A percentile compares a stretch with the other conserved stretches of the same genome.
Conservation (phyloP, 176 grass and related monocot species). For the Otatea glauca region DNA sequence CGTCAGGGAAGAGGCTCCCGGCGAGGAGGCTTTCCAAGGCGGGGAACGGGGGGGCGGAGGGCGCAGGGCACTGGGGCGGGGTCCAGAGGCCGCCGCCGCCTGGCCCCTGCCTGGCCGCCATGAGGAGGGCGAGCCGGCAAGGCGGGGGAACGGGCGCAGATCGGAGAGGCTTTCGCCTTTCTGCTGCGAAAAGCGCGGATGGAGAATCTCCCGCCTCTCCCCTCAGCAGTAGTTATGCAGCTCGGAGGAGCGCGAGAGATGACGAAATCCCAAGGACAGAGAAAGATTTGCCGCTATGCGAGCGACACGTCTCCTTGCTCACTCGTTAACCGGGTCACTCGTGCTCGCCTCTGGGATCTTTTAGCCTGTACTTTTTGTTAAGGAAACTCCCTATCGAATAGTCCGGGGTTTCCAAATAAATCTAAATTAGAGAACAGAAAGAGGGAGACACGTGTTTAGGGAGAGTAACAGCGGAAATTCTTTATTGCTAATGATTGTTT, state of each 20-base stretch:
- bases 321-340: no score
- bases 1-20: not conserved
- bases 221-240: not conserved
- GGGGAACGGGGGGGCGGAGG: slow-evolving; percentile 2
- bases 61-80: not conserved
- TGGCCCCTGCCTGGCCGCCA: slow-evolving; percentile 23
- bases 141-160: not conserved
- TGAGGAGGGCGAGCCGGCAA: not conserved
- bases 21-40: slow-evolving; percentile 27
- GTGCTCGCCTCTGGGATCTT: no score
- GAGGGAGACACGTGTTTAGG: no score
- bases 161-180: no score
- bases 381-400: no score
- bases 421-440: no score
- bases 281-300: not conserved
- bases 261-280: not conserved
- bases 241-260: not conserved
- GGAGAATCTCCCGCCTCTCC: not conserved
- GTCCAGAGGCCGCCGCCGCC: slow-evolving; percentile 18
- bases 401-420: no score
- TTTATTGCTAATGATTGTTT: no score
- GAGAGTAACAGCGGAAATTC: no score
- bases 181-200: not conserved
- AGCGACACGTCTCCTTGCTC: not conserved
- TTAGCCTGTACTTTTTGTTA: no score